phyloP scores from a whole-genome alignment of 352 stramenopile species.

The Phytopythium litorale region DNA sequence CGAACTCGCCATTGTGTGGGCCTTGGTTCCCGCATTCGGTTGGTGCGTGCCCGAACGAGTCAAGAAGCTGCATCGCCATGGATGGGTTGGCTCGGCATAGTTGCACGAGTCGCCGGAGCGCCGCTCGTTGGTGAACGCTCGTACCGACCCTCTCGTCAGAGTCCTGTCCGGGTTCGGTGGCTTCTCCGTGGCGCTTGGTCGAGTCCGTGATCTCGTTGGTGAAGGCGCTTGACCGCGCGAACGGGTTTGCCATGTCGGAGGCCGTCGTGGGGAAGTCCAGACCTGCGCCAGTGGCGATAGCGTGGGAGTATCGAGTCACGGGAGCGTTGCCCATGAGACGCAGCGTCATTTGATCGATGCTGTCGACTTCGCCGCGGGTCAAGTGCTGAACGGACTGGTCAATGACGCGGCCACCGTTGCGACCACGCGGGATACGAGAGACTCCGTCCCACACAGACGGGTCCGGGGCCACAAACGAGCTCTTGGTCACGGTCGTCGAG shows the following conservation, averaged over 20 bases:
- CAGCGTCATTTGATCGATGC: constrained; percentile 70
- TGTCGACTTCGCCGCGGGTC: constrained; percentile 63
- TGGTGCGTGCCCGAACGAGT: background rate
- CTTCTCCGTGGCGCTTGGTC: constrained; percentile 62
- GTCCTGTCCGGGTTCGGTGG: constrained; percentile 48
- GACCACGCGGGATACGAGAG: constrained; percentile 43
- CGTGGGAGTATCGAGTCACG: constrained; percentile 70
- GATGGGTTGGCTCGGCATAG: constrained; percentile 16
- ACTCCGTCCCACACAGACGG: constrained; percentile 21
- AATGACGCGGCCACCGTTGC: constrained; percentile 47
- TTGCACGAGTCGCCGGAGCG: constrained; percentile 38
- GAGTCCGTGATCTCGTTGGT: constrained; percentile 67
- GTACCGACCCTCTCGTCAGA: constrained; percentile 51
- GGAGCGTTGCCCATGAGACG: constrained; percentile 33
- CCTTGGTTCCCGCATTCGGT: background rate
- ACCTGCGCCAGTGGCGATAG: constrained; percentile 46
- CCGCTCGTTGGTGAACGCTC: constrained; percentile 58
- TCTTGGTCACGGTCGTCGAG: constrained; percentile 25
- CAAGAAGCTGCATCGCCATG: background rate
- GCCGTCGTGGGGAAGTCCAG: constrained; percentile 48
- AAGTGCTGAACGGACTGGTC: constrained; percentile 53
- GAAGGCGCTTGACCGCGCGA: constrained; percentile 64
- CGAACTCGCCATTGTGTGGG: constrained; percentile 14
- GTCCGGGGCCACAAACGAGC: constrained; percentile 34
- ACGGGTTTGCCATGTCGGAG: constrained; percentile 55